Conservation (phyloP, 2,329 filamentous ascomycete species). For the Penicillium sp. region DNA sequence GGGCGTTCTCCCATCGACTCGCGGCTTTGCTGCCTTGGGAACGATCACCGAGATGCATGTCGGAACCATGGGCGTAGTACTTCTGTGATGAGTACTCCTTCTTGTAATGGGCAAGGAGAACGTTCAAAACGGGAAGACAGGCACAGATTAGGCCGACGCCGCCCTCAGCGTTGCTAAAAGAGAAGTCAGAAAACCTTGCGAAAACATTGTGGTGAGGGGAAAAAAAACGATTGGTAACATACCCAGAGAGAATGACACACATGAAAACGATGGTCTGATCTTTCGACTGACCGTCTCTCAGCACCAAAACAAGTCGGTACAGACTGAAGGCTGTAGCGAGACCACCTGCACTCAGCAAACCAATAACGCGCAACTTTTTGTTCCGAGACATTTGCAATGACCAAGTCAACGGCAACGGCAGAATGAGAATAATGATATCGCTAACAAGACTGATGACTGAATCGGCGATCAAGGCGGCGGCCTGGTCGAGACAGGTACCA, state of each 20-base stretch:
- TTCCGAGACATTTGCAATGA: slow-evolving; percentile 38
- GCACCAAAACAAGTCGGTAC: slow-evolving; percentile 38
- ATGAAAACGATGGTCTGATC: slow-evolving; percentile 38
- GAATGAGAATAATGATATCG: slow-evolving; percentile 36
- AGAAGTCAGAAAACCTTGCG: not conserved
- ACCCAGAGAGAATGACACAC: slow-evolving; percentile 40
- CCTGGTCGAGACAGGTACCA: slow-evolving; percentile 37
- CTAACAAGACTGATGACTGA: slow-evolving; percentile 40
- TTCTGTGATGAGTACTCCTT: slow-evolving; percentile 28
- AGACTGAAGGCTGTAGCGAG: slow-evolving; percentile 40
- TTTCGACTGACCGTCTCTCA: slow-evolving; percentile 27
- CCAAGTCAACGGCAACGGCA: slow-evolving; percentile 40
- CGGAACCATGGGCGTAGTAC: slow-evolving; percentile 29
- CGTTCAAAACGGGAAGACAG: slow-evolving; percentile 36
- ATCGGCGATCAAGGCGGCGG: slow-evolving; percentile 38
- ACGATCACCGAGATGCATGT: slow-evolving; percentile 28
- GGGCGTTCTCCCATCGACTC: slow-evolving; percentile 15
- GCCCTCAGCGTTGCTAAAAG: slow-evolving; percentile 36
- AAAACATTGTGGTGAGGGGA: too few species aligned
- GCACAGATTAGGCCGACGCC: slow-evolving; percentile 39
- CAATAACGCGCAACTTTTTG: slow-evolving; percentile 39
- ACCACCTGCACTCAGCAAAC: slow-evolving; percentile 38
- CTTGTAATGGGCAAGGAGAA: slow-evolving; percentile 26
- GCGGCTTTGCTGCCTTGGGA: slow-evolving; percentile 13
- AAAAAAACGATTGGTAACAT: slow-evolving; percentile 12